Evolutionary conservation across 352 stramenopile species (phyloP).

Genomic region (Pythium dissotocum): DNA sequence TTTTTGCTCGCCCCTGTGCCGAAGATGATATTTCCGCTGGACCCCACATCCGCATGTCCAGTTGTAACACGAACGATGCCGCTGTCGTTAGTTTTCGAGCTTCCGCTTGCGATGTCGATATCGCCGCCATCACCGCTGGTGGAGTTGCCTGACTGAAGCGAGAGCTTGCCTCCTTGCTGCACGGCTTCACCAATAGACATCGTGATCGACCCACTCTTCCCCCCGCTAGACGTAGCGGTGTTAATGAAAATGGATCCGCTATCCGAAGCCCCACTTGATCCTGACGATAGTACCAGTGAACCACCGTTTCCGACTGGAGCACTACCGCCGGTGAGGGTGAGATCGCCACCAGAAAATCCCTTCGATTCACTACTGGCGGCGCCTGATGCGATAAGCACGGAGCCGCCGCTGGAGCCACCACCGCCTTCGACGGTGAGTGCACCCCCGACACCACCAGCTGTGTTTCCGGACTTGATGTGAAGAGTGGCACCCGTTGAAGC

Average conservation of each 20-base stretch:
- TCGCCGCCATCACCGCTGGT: slow-evolving; percentile 2
- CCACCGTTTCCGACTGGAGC: slow-evolving; percentile 44
- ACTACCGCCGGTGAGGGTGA: slow-evolving; percentile 47
- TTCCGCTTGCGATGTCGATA: slow-evolving; percentile 12
- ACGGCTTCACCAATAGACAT: slow-evolving; percentile 8
- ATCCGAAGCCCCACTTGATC: slow-evolving; percentile 34
- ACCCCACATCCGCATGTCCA: slow-evolving; percentile 9
- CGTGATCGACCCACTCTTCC: slow-evolving; percentile 13
- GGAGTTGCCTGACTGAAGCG: slow-evolving; percentile 16
- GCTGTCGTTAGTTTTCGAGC: not conserved
- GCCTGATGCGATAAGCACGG: slow-evolving; percentile 44
- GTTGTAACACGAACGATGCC: slow-evolving; percentile 11
- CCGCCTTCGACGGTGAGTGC: slow-evolving; percentile 29
- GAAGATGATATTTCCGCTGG: slow-evolving; percentile 13
- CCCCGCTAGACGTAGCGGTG: slow-evolving; percentile 23
- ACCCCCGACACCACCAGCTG: slow-evolving; percentile 30
- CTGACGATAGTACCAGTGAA: slow-evolving; percentile 43
- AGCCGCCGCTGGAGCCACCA: slow-evolving; percentile 40
- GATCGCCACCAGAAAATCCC: slow-evolving; percentile 33
- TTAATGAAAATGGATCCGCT: slow-evolving; percentile 43
- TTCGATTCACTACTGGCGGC: slow-evolving; percentile 32
- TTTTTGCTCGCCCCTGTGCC: slow-evolving; percentile 11
- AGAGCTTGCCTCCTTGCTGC: slow-evolving; percentile 3
- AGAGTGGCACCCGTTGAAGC: slow-evolving; percentile 7
- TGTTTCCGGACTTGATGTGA: slow-evolving; percentile 28